phyloP scores from a whole-genome alignment of 331 rosid genomes.

The Arachis monticola region DNA sequence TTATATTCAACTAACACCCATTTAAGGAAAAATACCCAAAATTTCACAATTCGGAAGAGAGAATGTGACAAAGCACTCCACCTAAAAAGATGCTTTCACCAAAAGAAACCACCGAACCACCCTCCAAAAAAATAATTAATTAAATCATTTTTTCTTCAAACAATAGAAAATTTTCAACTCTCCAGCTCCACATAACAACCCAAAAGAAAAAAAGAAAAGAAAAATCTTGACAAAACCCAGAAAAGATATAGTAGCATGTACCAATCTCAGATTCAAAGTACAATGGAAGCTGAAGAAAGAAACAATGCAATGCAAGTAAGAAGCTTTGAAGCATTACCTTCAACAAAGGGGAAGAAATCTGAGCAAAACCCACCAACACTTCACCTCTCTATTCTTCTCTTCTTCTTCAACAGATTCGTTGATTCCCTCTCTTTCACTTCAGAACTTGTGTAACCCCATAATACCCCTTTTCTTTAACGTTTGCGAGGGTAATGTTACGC shows the following conservation, averaged over 20 bases:
- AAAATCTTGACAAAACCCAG: constrained; percentile 30
- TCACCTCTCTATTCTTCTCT: constrained; percentile 36
- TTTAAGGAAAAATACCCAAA: constrained; percentile 38
- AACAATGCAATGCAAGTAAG: constrained; percentile 36
- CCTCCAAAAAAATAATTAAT: neutral
- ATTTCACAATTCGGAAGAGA: constrained; percentile 37
- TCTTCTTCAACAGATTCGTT: constrained; percentile 52
- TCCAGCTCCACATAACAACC: constrained; percentile 4
- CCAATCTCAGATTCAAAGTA: constrained; percentile 63
- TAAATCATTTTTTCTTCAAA: neutral
- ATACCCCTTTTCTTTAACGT: constrained; percentile 42
- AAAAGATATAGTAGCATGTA: constrained; percentile 39
- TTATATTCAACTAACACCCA: constrained; percentile 54
- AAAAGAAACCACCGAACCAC: constrained; percentile 38
- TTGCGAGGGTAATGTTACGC: constrained; percentile 5
- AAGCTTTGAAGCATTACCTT: constrained; percentile 48
- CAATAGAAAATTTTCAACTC: constrained; percentile 23
- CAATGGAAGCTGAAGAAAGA: constrained; percentile 35
- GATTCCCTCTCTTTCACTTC: constrained; percentile 42
- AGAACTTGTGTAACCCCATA: constrained; percentile 5
- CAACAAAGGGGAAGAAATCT: constrained; percentile 51
- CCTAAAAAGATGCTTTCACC: constrained; percentile 46
- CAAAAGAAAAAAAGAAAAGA: too few relatives aligned
- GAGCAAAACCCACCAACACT: constrained; percentile 51
- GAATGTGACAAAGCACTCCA: constrained; percentile 33